Base-by-base conservation (phyloP, 495 filamentous ascomycete species). In the Glarea lozoyensis region DNA sequence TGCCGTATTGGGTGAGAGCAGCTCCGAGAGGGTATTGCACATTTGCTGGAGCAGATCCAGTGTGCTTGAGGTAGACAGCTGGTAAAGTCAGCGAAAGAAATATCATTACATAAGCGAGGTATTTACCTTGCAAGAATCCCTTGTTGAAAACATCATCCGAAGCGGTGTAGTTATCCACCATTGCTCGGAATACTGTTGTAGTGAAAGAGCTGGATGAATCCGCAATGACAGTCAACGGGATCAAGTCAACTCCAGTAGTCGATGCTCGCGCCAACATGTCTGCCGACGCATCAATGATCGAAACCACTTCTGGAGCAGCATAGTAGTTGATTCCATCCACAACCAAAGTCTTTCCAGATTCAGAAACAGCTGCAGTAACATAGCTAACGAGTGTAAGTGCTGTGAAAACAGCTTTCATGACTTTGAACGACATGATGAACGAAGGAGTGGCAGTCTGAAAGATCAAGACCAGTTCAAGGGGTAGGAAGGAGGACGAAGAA, bases 171-270 rank as follows among this genome's bases (percentile, higher is more conserved):
- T 16, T 37, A 9, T 5, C 32, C 3, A 53, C 50, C 4, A 46
- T 2, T n/a, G 22, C 16, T 18, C 19, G 41, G 32, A 53, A 49
- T 1, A 17, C 29, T 42, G 35, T 16, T 10, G 42, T 45, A n/a
- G 58, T 61, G 27, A 61, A 49, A 3, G 32, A 22, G 20, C 37
- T 46, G 6, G 52, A 23, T 24, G 50, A 46, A 30, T 49, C 42
- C 6, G 37, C 43, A 10, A 61, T 39, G 36, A 56, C 55, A 16
- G 58, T 61, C 27, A 58, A 19, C 11, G 53, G 50, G 2, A 40
- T 47, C 30, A 53, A 17, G 25, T 53, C 30, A 7, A 18, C 34
- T 12, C 34, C 53, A 15, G 49, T 58, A 0, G 59, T 55, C 21
- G 53, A 23, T 3, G 55, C 62, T 29, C 47, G 29, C 3, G 42